Evolutionary conservation across 164 flowering plant genomes (phyloP).

Genomic region (Vitis rotundifolia): DNA sequence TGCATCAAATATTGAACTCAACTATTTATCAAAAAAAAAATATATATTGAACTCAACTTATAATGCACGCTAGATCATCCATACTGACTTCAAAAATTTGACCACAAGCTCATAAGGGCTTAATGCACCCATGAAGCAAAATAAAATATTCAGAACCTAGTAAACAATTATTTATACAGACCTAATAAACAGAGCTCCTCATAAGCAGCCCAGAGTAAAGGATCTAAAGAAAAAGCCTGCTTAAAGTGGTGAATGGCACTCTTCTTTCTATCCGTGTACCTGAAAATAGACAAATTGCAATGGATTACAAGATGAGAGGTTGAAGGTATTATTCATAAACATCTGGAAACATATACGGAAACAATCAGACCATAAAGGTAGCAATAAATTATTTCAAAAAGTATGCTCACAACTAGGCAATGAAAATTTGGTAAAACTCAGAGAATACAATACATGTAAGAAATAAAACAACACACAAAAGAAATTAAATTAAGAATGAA

Average conservation of each 20-base stretch:
- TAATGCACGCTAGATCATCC: background rate
- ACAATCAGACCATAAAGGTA: background rate
- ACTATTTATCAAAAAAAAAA: no score
- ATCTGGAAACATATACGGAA: background rate
- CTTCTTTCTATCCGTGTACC: constrained; percentile 91
- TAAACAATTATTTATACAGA: constrained; percentile 25
- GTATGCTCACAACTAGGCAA: background rate
- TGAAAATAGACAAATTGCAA: constrained; percentile 27
- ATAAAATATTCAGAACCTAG: no score
- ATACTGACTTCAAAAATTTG: background rate
- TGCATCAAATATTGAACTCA: background rate
- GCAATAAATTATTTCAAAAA: background rate
- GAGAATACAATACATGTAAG: no score
- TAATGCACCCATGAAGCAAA: background rate
- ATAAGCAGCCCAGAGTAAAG: constrained; percentile 94
- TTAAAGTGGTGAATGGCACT: constrained; percentile 85
- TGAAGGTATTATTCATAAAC: constrained; percentile 1
- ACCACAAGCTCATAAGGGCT: background rate
- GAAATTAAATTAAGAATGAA: no score
- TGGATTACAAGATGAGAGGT: constrained; percentile 9
- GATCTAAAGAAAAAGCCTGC: constrained; percentile 87
- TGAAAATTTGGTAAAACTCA: no score
- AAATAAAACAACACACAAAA: no score
- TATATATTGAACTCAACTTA: background rate
- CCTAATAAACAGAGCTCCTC: constrained; percentile 94